Percentiles rank a stretch among this genome's conserved stretches.
These are phyloP conservation scores for Buddleja alternifolia DNA, from an alignment of 257 asterid genomes.

Conservation along the genomic window DNA sequence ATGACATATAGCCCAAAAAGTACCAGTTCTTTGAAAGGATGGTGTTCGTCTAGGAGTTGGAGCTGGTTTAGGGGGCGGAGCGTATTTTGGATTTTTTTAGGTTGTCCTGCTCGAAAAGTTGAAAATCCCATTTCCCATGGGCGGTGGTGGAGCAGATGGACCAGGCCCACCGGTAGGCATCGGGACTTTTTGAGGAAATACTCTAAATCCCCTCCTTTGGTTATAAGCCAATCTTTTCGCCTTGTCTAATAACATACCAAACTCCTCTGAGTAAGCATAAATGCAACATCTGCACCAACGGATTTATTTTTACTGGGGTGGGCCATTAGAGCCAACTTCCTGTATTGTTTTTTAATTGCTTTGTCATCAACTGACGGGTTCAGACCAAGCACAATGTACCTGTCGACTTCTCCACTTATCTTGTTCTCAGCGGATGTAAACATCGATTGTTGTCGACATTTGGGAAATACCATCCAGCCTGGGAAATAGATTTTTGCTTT, in stretches of 20 bases:
- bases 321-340: slow-evolving; percentile 70
- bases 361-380: slow-evolving; percentile 61
- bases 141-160: slow-evolving; percentile 40
- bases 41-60: slow-evolving; percentile 38
- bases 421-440: slow-evolving; percentile 63
- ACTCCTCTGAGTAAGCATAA: slow-evolving; percentile 62
- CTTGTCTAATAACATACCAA: slow-evolving; percentile 60
- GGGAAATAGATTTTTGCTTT: slow-evolving; percentile 71
- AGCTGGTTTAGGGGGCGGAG: slow-evolving; percentile 17
- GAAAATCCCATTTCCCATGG: slow-evolving; percentile 49
- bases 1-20: slow-evolving; percentile 69
- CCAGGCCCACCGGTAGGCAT: slow-evolving; percentile 43
- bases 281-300: slow-evolving; percentile 65
- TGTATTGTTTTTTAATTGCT: slow-evolving; percentile 59
- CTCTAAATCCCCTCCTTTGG: slow-evolving; percentile 49
- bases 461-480: slow-evolving; percentile 64
- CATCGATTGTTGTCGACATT: slow-evolving; percentile 62
- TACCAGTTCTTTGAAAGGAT: slow-evolving; percentile 45
- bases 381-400: slow-evolving; percentile 74
- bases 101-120: slow-evolving; percentile 32
- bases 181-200: slow-evolving; percentile 40
- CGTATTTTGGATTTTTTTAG: slow-evolving; percentile 37
- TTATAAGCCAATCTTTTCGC: slow-evolving; percentile 52
- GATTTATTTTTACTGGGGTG: slow-evolving; percentile 72
- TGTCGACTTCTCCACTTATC: slow-evolving; percentile 62